These are phyloP conservation scores for Kwoniella newhampshirensis DNA, from an alignment of 768 basidiomycete species.

Conservation along the genomic window DNA sequence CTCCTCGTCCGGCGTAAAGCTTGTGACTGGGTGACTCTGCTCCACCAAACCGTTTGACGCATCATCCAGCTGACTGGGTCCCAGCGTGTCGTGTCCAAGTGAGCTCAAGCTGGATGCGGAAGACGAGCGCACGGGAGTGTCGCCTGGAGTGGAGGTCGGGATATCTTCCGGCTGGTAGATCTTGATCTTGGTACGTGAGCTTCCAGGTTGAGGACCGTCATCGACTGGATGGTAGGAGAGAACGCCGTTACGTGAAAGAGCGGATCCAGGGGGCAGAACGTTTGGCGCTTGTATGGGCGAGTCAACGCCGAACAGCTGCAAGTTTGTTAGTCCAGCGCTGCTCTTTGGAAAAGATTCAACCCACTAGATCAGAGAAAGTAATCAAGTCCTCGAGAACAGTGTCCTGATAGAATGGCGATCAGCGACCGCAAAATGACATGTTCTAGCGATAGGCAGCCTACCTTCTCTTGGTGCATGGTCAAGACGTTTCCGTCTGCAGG, in stretches of 20 bases:
- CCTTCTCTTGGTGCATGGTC: conserved; percentile 73
- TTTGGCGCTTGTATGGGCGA: conserved; percentile 24
- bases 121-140: not conserved
- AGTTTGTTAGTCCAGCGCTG: not conserved
- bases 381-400: conserved; percentile 84
- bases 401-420: conserved; percentile 55
- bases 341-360: not conserved
- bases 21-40: not conserved
- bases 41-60: not conserved
- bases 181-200: conserved; percentile 35
- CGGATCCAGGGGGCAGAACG: conserved; percentile 34
- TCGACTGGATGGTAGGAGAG: conserved; percentile 35
- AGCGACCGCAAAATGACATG: not conserved
- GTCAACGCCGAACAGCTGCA: conserved; percentile 40
- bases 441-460: too few species aligned
- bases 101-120: too few species aligned
- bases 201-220: conserved; percentile 37
- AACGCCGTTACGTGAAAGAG: conserved; percentile 32
- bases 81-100: not conserved
- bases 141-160: not conserved
- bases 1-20: conserved; percentile 63
- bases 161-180: conserved; percentile 16
- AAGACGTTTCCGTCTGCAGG: conserved; percentile 75
- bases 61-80: not conserved
- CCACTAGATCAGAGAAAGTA: conserved; percentile 62